These are phyloP conservation scores for Crucibulum laeve DNA, from an alignment of 768 basidiomycete species.

Conservation along the genomic window DNA sequence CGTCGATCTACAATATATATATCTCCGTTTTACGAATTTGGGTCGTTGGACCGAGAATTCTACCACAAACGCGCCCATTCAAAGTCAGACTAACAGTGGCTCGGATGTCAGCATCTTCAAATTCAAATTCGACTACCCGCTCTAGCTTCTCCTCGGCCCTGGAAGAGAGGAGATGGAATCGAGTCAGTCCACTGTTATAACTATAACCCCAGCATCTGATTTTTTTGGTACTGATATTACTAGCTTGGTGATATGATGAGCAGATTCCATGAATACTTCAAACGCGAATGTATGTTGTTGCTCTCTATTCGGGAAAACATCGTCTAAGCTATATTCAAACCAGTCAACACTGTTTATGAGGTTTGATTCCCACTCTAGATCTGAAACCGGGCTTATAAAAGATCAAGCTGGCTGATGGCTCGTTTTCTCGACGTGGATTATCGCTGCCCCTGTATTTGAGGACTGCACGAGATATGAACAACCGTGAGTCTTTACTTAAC, in stretches of 20 bases:
- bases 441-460: slow-evolving; percentile 37
- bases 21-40: too few species aligned
- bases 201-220: too few species aligned
- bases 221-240: background rate
- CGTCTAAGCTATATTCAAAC: background rate
- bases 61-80: too few species aligned
- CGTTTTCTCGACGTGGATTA: slow-evolving; percentile 40
- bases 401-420: slow-evolving; percentile 47
- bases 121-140: background rate
- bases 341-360: slow-evolving; percentile 43
- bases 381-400: background rate
- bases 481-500: slow-evolving; percentile 26
- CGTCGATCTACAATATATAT: too few species aligned
- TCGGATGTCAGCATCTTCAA: too few species aligned
- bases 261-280: slow-evolving; percentile 38
- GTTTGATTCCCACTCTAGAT: slow-evolving; percentile 15
- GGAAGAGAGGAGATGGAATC: slow-evolving; percentile 21
- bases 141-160: slow-evolving; percentile 7
- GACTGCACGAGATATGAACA: slow-evolving; percentile 29
- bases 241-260: slow-evolving; percentile 29
- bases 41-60: too few species aligned
- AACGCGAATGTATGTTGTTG: slow-evolving; percentile 37
- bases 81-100: too few species aligned
- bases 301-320: background rate
- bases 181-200: slow-evolving; percentile 5